A percentile compares a stretch with the other conserved stretches of the same genome.
Evolutionary conservation across 164 flowering plant species (phyloP).

Genomic region (Houttuynia cordata): DNA sequence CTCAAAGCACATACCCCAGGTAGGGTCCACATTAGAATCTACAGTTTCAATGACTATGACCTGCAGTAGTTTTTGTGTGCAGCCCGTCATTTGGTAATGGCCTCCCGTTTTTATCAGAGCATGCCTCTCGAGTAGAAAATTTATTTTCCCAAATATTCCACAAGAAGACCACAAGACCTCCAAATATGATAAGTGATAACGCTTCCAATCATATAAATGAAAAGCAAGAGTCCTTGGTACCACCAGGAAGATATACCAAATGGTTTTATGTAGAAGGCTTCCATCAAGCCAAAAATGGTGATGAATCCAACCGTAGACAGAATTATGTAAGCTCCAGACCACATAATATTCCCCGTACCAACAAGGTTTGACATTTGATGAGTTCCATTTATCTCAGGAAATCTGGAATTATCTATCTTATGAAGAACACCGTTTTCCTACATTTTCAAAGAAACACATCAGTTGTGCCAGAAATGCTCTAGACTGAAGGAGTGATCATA

Average conservation of each 20-base stretch:
- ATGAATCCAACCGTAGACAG: slow-evolving; percentile 52
- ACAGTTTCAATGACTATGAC: too few species aligned
- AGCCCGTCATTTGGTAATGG: slow-evolving; percentile 4
- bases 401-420: slow-evolving; percentile 33
- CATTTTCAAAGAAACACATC: slow-evolving; percentile 4
- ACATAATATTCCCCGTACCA: slow-evolving; percentile 65
- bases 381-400: slow-evolving; percentile 41
- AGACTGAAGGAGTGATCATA: background rate
- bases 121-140: slow-evolving; percentile 15
- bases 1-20: too few species aligned
- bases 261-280: slow-evolving; percentile 48
- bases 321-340: slow-evolving; percentile 58
- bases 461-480: background rate
- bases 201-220: slow-evolving; percentile 55
- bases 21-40: too few species aligned
- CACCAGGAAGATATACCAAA: slow-evolving; percentile 37
- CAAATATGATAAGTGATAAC: slow-evolving; percentile 42
- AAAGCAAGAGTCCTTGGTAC: slow-evolving; percentile 64
- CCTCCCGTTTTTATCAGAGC: slow-evolving; percentile 7
- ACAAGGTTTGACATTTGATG: slow-evolving; percentile 65
- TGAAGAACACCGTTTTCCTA: slow-evolving; percentile 70
- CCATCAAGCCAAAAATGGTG: slow-evolving; percentile 27
- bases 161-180: slow-evolving; percentile 51
- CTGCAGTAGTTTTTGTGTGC: slow-evolving; percentile 2
- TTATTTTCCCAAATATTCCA: slow-evolving; percentile 64